phyloP scores from a whole-genome alignment of 345 rosid genomes.

The Citrus unshiu region DNA sequence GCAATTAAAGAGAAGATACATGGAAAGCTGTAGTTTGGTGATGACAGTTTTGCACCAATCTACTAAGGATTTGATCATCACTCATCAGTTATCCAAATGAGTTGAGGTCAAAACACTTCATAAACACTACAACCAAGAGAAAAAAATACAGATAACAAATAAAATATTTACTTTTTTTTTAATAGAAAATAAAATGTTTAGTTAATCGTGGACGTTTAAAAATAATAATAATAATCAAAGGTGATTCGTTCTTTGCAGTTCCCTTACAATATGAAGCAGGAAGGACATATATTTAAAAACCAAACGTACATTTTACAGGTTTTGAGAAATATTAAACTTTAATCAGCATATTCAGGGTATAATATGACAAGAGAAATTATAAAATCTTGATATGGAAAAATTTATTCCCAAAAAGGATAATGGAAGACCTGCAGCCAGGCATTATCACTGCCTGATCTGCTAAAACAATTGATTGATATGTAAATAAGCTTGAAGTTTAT shows the following conservation, averaged over 20 bases:
- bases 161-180: not conserved
- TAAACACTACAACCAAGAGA: not conserved
- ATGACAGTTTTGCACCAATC: not conserved
- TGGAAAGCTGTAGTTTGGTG: not conserved
- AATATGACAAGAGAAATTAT: not conserved
- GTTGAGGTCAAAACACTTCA: conserved; percentile 4
- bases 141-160: not conserved
- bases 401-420: not conserved
- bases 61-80: not conserved
- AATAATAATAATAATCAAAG: not conserved
- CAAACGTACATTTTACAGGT: not conserved
- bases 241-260: not conserved
- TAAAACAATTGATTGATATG: not conserved
- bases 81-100: not conserved
- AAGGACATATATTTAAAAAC: not conserved
- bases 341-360: not conserved
- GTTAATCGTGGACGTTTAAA: not conserved
- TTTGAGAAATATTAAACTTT: not conserved
- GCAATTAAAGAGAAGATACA: not conserved
- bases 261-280: not conserved
- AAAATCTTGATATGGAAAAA: not conserved
- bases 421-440: not conserved
- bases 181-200: too few relatives aligned
- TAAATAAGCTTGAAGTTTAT: not conserved
- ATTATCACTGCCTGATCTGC: not conserved